These are phyloP conservation scores for Didymella exigua DNA, from an alignment of 2,329 filamentous ascomycete species.

Conservation along the genomic window DNA sequence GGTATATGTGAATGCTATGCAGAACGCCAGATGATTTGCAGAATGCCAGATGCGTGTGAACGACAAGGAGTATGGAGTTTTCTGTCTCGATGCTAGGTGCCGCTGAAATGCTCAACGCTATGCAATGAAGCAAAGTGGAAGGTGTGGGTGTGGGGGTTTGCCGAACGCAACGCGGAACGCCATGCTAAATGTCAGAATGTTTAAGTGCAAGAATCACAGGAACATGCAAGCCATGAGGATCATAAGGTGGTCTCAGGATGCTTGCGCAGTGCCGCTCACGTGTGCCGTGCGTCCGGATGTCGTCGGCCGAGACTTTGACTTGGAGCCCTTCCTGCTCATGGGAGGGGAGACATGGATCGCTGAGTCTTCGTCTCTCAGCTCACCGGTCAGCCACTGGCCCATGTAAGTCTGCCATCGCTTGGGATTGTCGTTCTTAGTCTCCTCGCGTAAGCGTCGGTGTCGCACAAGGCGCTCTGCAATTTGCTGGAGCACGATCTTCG, in stretches of 20 bases:
- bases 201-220: not conserved
- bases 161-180: conserved; percentile 4
- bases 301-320: conserved; percentile 2
- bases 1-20: not conserved
- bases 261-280: not conserved
- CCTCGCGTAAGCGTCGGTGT: conserved; percentile 52
- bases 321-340: not conserved
- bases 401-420: conserved; percentile 48
- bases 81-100: not conserved
- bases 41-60: not conserved
- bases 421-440: conserved; percentile 39
- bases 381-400: conserved; percentile 48
- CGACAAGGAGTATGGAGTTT: not conserved
- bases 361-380: conserved; percentile 36
- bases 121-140: not conserved
- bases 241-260: not conserved
- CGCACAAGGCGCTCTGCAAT: conserved; percentile 56
- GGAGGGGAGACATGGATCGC: conserved; percentile 8
- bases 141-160: not conserved
- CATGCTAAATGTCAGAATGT: not conserved
- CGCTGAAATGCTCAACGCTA: conserved; percentile 7
- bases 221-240: not conserved
- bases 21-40: not conserved
- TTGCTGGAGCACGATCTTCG: conserved; percentile 53
- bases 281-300: not conserved